phyloP scores from a whole-genome alignment of 2,329 filamentous ascomycete genomes.

The Tolypocladium album region DNA sequence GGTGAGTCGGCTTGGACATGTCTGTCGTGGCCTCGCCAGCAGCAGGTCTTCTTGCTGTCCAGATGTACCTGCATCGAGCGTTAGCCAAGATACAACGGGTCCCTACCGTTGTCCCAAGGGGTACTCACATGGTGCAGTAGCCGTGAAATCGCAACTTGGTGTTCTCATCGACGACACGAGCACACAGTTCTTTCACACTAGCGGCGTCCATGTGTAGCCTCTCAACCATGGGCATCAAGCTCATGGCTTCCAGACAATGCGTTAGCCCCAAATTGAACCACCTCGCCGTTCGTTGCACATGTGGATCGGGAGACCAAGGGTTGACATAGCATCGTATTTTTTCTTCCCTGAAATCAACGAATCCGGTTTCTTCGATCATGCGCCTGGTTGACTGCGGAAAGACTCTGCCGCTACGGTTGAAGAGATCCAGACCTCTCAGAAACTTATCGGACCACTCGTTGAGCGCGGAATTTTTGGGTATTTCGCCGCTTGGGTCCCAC shows the following conservation, averaged over 20 bases:
- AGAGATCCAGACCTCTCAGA: slow-evolving; percentile 54
- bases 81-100: slow-evolving; percentile 3
- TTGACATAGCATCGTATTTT: slow-evolving; percentile 62
- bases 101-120: not conserved
- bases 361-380: slow-evolving; percentile 60
- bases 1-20: not conserved
- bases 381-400: slow-evolving; percentile 37
- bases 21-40: not conserved
- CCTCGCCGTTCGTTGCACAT: slow-evolving; percentile 57
- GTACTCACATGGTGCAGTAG: slow-evolving; percentile 67
- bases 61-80: slow-evolving; percentile 8
- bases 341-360: slow-evolving; percentile 66
- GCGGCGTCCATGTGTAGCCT: slow-evolving; percentile 34
- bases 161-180: slow-evolving; percentile 56
- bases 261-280: slow-evolving; percentile 78
- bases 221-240: slow-evolving; percentile 59
- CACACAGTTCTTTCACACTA: slow-evolving; percentile 51
- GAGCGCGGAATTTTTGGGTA: slow-evolving; percentile 47
- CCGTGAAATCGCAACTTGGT: slow-evolving; percentile 56
- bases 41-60: slow-evolving; percentile 10
- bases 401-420: slow-evolving; percentile 54
- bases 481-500: slow-evolving; percentile 57
- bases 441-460: slow-evolving; percentile 61
- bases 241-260: slow-evolving; percentile 62
- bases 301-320: slow-evolving; percentile 56